phyloP scores from a whole-genome alignment of 345 rosid genomes.

The Euphorbia pulcherrima region DNA sequence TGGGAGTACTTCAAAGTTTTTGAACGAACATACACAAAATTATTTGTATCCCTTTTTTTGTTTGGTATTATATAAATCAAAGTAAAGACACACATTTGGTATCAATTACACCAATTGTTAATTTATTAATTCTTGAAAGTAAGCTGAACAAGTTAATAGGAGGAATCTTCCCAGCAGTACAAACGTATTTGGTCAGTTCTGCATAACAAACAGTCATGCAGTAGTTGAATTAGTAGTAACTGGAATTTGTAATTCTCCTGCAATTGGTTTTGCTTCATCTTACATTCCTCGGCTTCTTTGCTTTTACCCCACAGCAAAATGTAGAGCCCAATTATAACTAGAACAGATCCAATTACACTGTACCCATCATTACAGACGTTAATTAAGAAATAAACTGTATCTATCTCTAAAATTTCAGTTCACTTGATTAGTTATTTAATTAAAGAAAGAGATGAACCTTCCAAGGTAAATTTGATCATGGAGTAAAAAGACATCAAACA shows the following conservation, averaged over 20 bases:
- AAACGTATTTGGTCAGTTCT: too few species aligned
- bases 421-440: too few species aligned
- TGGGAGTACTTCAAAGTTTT: too few species aligned
- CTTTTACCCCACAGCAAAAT: constrained; percentile 76
- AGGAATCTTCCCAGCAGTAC: too few species aligned
- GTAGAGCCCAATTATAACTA: constrained; percentile 60
- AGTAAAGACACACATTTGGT: too few species aligned
- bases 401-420: neutral
- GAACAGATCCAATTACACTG: constrained; percentile 67
- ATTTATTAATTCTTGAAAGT: too few species aligned
- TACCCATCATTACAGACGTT: constrained; percentile 13
- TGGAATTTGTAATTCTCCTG: constrained; percentile 8
- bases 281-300: constrained; percentile 37
- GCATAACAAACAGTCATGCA: neutral
- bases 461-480: constrained; percentile 30
- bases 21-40: too few species aligned
- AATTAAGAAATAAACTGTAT: too few species aligned
- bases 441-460: constrained; percentile 21
- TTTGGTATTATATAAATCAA: too few species aligned
- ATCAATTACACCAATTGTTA: too few species aligned
- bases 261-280: constrained; percentile 33
- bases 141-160: too few species aligned
- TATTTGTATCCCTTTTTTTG: too few species aligned
- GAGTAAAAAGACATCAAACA: constrained; percentile 22
- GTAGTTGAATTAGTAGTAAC: neutral